phyloP scores from a whole-genome alignment of 192 early-diverging fungal genomes.

The Paraglomus brasilianum region DNA sequence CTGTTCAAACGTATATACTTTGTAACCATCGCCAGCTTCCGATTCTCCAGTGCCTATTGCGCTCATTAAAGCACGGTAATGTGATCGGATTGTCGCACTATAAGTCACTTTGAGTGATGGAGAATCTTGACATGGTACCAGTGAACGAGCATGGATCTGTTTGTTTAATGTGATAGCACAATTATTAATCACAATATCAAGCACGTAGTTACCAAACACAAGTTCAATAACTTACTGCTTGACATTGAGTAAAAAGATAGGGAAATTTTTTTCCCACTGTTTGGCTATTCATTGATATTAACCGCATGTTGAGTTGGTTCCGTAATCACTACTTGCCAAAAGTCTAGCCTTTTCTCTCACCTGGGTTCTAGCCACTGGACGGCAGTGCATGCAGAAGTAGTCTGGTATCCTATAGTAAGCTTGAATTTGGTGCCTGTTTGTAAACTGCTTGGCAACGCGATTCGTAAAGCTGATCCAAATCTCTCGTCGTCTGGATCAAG shows the following conservation, averaged over 20 bases:
- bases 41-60: conserved; percentile 71
- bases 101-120: conserved; percentile 88
- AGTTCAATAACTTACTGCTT: conserved; percentile 50
- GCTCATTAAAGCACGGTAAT: conserved; percentile 91
- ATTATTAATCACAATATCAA: background rate
- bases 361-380: conserved; percentile 87
- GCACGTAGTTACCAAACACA: background rate
- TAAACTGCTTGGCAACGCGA: conserved; percentile 54
- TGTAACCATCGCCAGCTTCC: conserved; percentile 49
- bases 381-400: conserved; percentile 81
- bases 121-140: conserved; percentile 89
- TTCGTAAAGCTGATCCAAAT: conserved; percentile 72
- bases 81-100: conserved; percentile 76
- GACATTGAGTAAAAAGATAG: conserved; percentile 97
- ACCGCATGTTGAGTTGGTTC: conserved; percentile 29
- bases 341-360: conserved; percentile 29
- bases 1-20: conserved; percentile 82
- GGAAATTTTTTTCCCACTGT: conserved; percentile 92
- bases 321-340: no score
- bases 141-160: conserved; percentile 85
- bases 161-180: conserved; percentile 26
- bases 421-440: conserved; percentile 49
- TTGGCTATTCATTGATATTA: conserved; percentile 56
- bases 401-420: conserved; percentile 72
- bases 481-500: conserved; percentile 56